Percentiles rank a stretch among this genome's conserved stretches.
These are phyloP conservation scores for Trichomonas vaginalis DNA, from an alignment of 208 protist species.

Conservation along the genomic window DNA sequence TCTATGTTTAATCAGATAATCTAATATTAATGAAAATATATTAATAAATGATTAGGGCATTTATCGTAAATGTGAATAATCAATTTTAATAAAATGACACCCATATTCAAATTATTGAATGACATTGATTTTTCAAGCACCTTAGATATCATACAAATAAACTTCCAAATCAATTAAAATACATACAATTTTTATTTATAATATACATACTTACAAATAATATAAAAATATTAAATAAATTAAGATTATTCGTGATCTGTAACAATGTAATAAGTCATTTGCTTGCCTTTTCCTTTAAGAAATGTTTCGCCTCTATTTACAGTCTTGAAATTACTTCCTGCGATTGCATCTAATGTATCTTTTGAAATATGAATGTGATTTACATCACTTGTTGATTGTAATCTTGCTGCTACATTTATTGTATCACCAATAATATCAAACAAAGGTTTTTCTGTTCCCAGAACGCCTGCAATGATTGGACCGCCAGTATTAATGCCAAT, in stretches of 20 bases:
- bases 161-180: background rate
- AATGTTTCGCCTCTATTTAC: background rate
- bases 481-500: background rate
- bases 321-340: background rate
- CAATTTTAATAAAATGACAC: no score
- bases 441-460: background rate
- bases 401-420: background rate
- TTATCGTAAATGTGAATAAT: no score
- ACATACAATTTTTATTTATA: background rate
- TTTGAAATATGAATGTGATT: background rate
- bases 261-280: background rate
- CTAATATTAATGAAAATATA: no score
- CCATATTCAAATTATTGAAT: no score
- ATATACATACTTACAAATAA: background rate
- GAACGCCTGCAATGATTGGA: background rate
- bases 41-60: no score
- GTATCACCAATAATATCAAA: background rate
- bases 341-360: background rate
- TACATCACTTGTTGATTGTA: background rate
- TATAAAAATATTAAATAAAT: background rate
- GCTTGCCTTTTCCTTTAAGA: no score
- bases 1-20: no score
- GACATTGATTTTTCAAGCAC: no score
- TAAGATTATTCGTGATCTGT: background rate
- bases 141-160: background rate